Conservation (phyloP, 495 filamentous ascomycete species). For the Sordaria brevicollis region DNA sequence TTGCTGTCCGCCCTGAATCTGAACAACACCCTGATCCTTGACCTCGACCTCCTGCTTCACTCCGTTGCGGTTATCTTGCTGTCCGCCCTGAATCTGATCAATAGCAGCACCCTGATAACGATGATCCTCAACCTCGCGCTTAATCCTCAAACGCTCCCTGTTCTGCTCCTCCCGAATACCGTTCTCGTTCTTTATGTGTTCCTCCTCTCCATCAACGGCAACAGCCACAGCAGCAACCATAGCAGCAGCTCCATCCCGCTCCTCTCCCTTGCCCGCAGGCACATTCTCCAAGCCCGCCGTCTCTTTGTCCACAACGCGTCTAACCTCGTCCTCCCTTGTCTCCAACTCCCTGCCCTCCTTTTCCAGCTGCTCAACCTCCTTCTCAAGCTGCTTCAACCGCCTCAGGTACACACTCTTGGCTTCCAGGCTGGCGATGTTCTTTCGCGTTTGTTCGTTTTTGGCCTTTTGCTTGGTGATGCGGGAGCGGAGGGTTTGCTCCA, state of each 20-base stretch:
- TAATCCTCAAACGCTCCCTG: neutral
- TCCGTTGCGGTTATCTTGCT: neutral
- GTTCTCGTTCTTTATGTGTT: neutral
- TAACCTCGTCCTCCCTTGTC: neutral
- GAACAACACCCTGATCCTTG: no score
- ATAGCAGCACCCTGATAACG: no score
- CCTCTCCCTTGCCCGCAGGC: no score
- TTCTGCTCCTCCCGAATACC: no score
- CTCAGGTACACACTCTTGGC: neutral
- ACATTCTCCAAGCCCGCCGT: neutral
- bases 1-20: no score
- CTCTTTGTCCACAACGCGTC: neutral
- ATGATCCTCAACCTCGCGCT: neutral
- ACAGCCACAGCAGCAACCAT: no score
- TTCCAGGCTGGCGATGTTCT: neutral
- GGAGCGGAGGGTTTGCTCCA: neutral
- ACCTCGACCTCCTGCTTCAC: neutral
- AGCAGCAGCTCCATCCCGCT: neutral
- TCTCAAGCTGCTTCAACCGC: neutral
- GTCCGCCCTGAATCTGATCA: no score
- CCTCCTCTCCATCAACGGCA: neutral
- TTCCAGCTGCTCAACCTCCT: neutral
- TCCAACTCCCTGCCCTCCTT: neutral
- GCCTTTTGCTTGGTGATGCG: neutral
- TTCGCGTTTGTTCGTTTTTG: neutral